Base-by-base conservation (phyloP, 768 basidiomycete species). In the Lyophyllum decastes region DNA sequence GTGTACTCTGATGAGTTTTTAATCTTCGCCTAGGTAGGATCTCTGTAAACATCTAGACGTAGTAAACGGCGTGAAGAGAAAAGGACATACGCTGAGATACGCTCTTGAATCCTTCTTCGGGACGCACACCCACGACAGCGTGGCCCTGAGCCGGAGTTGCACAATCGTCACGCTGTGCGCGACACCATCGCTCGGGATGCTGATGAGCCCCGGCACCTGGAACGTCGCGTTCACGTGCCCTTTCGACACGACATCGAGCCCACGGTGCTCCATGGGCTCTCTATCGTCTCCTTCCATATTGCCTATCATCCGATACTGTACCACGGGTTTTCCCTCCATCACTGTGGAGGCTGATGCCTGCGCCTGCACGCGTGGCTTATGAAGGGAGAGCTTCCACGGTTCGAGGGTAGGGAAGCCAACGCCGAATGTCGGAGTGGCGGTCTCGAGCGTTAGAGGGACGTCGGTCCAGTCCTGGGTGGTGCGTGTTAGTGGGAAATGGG, bases 1-100 rank as follows among this genome's bases (percentile, higher is more conserved):
- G 78, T 75, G 58, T 82, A 83, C 38, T 82, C 77, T 8, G 80
- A 82, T n/a, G 76, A 74, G 59, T 86, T 86, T 66, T 76, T 78
- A 50, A 86, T 74, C 49, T 70, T 76, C 12, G 76, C 78, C 77
- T 82, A 59, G 30, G 30, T 30, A 30, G 30, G 5, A 10, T 30
- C 5, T 5, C 5, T 30, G 30, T 10, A 30, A 30, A 30, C n/a
- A n/a, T n/a, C n/a, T n/a, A n/a, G n/a, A n/a, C n/a, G n/a, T n/a
- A n/a, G 30, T 4, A 4, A 30, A 30, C 5, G 30, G 10, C 30
- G 10, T 10, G 30, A 30, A 30, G 30, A 10, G 30, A 10, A 22
- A 16, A 21, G 2, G 10, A 40, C 63, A 0, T 25, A 72, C 70
- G 25, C 54, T 68, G 10, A 70, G 49, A 44, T 69, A 64, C 0